Evolutionary conservation across 805 yeast genomes (phyloP).

Genomic region (Clavispora fructus): DNA sequence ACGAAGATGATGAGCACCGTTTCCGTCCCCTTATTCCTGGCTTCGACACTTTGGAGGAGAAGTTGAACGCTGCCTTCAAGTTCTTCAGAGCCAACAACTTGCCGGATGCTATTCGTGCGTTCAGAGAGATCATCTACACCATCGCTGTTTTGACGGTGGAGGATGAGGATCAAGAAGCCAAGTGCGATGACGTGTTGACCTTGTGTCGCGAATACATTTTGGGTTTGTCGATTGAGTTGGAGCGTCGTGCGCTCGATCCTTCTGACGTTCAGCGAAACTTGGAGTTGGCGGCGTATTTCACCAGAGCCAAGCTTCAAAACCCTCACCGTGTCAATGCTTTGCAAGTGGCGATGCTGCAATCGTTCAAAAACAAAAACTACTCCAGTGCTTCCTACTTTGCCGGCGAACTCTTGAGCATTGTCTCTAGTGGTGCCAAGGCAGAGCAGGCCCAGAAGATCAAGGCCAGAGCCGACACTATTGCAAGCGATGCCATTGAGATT

Average conservation of each 20-base stretch:
- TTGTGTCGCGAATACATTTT: conserved; percentile 86
- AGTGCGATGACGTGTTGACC: conserved; percentile 63
- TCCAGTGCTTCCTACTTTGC: conserved; percentile 90
- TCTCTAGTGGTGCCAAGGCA: conserved; percentile 70
- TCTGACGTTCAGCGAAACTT: conserved; percentile 76
- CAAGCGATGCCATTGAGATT: conserved; percentile 82
- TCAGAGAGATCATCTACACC: conserved; percentile 76
- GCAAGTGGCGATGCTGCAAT: conserved; percentile 92
- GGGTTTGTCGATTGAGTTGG: conserved; percentile 86
- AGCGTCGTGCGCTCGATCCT: conserved; percentile 75
- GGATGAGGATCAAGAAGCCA: conserved; percentile 68
- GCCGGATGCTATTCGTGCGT: conserved; percentile 70
- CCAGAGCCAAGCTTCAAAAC: conserved; percentile 74
- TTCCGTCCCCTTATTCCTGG: conserved; percentile 70
- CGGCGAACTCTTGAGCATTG: conserved; percentile 66
- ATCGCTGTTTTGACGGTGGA: conserved; percentile 67
- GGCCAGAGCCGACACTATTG: conserved; percentile 69
- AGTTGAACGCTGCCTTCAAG: conserved; percentile 70
- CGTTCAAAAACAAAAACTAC: conserved; percentile 83
- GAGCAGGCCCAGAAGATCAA: conserved; percentile 85
- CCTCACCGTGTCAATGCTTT: conserved; percentile 83
- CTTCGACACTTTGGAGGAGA: conserved; percentile 55
- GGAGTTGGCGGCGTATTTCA: conserved; percentile 94
- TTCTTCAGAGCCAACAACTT: conserved; percentile 79
- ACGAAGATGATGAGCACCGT: conserved; percentile 46